These are phyloP conservation scores for Neophaeococcomyces aloes DNA, from an alignment of 2,329 filamentous ascomycete species.

Conservation along the genomic window DNA sequence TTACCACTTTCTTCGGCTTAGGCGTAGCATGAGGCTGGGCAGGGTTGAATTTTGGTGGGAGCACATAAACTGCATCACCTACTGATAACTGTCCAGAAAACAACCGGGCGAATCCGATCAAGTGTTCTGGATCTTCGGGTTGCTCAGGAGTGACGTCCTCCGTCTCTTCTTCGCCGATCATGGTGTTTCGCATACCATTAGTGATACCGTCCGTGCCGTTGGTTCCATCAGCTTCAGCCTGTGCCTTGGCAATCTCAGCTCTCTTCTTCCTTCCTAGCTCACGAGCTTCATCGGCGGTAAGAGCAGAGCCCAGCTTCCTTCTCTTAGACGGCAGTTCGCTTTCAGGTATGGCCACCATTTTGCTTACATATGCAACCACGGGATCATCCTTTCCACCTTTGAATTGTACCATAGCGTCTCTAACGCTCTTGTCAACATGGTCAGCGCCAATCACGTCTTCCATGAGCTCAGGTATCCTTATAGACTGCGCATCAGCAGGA, in stretches of 20 bases:
- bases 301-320: slow-evolving; percentile 51
- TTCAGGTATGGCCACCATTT: slow-evolving; percentile 92
- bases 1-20: slow-evolving; percentile 67
- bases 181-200: slow-evolving; percentile 45
- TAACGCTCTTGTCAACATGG: slow-evolving; percentile 57
- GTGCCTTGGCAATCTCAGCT: slow-evolving; percentile 72
- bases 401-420: slow-evolving; percentile 73
- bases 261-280: slow-evolving; percentile 81
- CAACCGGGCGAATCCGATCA: slow-evolving; percentile 88
- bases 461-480: slow-evolving; percentile 68
- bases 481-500: slow-evolving; percentile 66
- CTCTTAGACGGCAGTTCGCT: slow-evolving; percentile 86
- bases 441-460: slow-evolving; percentile 66
- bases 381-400: slow-evolving; percentile 60
- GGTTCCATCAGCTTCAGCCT: slow-evolving; percentile 52
- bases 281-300: slow-evolving; percentile 81
- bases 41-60: slow-evolving; percentile 87
- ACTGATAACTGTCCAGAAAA: slow-evolving; percentile 86
- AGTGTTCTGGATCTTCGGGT: slow-evolving; percentile 62
- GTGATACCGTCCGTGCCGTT: slow-evolving; percentile 51
- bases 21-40: slow-evolving; percentile 61
- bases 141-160: slow-evolving; percentile 26
- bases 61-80: slow-evolving; percentile 80
- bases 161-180: slow-evolving; percentile 41
- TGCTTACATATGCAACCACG: slow-evolving; percentile 90